These are phyloP conservation scores for Cyclotella kingstonii DNA, from an alignment of 108 stramenopile species.

Conservation along the genomic window DNA sequence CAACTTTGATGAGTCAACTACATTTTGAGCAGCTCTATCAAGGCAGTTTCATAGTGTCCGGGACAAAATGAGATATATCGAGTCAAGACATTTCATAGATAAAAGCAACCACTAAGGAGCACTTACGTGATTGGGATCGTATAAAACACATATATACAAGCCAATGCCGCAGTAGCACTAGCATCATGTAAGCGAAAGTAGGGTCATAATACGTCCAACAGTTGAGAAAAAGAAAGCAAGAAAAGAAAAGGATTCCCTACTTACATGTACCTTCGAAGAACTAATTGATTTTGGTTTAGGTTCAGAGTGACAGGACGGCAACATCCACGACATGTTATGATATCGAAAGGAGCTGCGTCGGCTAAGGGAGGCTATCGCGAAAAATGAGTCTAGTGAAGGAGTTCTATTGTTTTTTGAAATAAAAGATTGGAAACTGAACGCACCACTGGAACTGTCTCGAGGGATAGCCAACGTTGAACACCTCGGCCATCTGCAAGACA, in stretches of 20 bases:
- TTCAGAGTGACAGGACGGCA: constrained; percentile 86
- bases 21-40: constrained; percentile 22
- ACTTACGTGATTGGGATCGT: constrained; percentile 70
- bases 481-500: constrained; percentile 83
- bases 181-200: no score
- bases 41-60: no score
- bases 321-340: constrained; percentile 76
- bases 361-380: constrained; percentile 82
- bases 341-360: constrained; percentile 76
- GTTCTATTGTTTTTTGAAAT: neutral
- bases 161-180: constrained; percentile 50
- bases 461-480: constrained; percentile 61
- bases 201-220: no score
- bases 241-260: constrained; percentile 12
- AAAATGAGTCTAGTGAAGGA: no score
- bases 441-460: constrained; percentile 56
- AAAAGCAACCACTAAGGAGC: neutral
- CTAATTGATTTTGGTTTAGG: constrained; percentile 72
- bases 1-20: constrained; percentile 49
- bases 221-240: neutral
- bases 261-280: constrained; percentile 58
- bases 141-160: constrained; percentile 72
- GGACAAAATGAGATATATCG: no score
- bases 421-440: neutral
- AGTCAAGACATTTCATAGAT: neutral